phyloP scores from a whole-genome alignment of 164 flowering plant genomes.

The Taxillus chinensis region DNA sequence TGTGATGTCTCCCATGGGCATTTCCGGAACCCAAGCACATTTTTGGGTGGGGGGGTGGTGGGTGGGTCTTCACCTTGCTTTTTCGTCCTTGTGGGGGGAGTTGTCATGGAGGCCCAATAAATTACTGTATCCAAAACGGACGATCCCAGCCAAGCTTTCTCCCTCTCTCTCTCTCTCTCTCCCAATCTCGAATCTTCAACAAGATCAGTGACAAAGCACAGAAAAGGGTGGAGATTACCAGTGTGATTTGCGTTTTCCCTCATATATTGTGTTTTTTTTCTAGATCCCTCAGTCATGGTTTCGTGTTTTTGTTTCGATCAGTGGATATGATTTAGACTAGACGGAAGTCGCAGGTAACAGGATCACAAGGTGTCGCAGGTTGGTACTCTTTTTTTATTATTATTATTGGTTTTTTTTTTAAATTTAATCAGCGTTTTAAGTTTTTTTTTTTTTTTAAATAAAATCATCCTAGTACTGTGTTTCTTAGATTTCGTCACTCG shows the following conservation, averaged over 20 bases:
- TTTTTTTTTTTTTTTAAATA: too few species aligned
- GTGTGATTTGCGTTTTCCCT: neutral
- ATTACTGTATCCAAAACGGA: neutral
- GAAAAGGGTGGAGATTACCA: neutral
- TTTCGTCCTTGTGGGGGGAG: conserved; percentile 5
- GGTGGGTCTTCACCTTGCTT: neutral
- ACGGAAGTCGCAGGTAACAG: neutral
- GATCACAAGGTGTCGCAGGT: too few species aligned
- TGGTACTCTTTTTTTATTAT: too few species aligned
- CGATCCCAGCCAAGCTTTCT: neutral
- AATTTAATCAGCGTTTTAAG: too few species aligned
- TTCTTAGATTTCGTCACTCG: too few species aligned
- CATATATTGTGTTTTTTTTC: neutral
- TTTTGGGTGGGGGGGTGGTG: neutral
- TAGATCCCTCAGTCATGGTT: neutral
- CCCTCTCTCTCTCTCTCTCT: neutral
- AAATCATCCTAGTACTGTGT: too few species aligned
- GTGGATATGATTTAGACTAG: neutral
- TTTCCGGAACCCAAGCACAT: neutral
- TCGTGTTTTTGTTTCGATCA: neutral
- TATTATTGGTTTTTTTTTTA: too few species aligned
- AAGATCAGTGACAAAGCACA: neutral
- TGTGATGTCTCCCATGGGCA: neutral
- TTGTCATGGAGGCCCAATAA: conserved; percentile 19
- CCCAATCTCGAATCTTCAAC: neutral